Conservation (phyloP, 2,329 filamentous ascomycete genomes). For the Amesomyces nigricolor region DNA sequence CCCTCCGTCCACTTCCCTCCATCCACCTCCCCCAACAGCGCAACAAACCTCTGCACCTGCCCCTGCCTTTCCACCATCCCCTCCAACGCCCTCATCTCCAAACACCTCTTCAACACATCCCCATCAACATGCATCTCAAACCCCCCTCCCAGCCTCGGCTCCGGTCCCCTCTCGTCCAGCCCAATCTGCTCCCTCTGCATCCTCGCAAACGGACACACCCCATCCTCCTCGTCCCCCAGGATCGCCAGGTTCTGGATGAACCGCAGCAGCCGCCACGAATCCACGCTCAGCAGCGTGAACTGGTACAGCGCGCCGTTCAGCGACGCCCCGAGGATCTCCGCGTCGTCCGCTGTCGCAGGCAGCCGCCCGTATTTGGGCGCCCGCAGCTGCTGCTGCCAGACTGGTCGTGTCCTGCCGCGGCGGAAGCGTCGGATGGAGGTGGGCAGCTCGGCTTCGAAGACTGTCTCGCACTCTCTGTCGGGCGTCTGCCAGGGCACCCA, state of each 20-base stretch:
- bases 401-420: slow-evolving; percentile 46
- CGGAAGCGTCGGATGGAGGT: slow-evolving; percentile 53
- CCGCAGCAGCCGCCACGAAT: slow-evolving; percentile 62
- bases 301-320: slow-evolving; percentile 66
- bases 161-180: slow-evolving; percentile 25
- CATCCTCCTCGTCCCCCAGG: slow-evolving; percentile 30
- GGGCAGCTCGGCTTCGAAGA: slow-evolving; percentile 54
- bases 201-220: slow-evolving; percentile 43
- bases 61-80: slow-evolving; percentile 33
- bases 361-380: slow-evolving; percentile 39
- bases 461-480: slow-evolving; percentile 38
- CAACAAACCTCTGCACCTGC: slow-evolving; percentile 38
- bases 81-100: slow-evolving; percentile 43
- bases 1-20: slow-evolving; percentile 36
- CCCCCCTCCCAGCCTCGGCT: slow-evolving; percentile 39
- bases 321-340: slow-evolving; percentile 57
- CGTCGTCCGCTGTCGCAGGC: slow-evolving; percentile 38
- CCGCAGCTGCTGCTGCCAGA: slow-evolving; percentile 40
- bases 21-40: slow-evolving; percentile 47
- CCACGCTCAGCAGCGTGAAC: slow-evolving; percentile 58
- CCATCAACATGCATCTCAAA: slow-evolving; percentile 61
- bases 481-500: slow-evolving; percentile 43
- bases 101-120: slow-evolving; percentile 54
- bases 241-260: slow-evolving; percentile 67
- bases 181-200: background rate